A percentile compares a stretch with the other conserved stretches of the same genome.
Conservation (phyloP, 2,329 filamentous ascomycete species). For the Sporothrix luriei region DNA sequence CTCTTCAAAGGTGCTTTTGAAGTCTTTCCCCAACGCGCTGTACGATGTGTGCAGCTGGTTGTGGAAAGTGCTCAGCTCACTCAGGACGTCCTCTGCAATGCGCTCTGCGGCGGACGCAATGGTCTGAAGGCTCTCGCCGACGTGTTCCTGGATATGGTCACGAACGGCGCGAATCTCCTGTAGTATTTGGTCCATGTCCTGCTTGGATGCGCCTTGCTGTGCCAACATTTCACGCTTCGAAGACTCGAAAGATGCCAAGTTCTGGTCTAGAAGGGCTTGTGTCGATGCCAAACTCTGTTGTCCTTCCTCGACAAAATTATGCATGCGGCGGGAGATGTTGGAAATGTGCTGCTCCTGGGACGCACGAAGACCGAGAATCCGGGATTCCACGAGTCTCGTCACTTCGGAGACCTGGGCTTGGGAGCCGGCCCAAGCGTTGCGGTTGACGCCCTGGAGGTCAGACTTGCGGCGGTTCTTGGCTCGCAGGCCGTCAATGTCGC, state of each 20-base stretch:
- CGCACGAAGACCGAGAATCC: conserved; percentile 70
- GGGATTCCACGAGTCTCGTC: conserved; percentile 73
- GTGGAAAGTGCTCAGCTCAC: conserved; percentile 83
- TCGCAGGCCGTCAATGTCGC: conserved; percentile 78
- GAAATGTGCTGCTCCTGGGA: conserved; percentile 73
- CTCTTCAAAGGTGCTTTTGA: conserved; percentile 70
- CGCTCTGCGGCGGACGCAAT: conserved; percentile 82
- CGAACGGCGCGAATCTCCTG: conserved; percentile 90
- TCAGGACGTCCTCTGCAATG: conserved; percentile 86
- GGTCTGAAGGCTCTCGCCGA: conserved; percentile 80
- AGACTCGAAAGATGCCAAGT: conserved; percentile 66
- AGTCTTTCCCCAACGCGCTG: conserved; percentile 27
- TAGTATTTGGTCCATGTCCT: conserved; percentile 87
- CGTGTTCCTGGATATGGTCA: conserved; percentile 81
- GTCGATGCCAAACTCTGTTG: conserved; percentile 70
- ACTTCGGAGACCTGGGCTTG: conserved; percentile 75
- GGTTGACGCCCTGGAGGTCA: conserved; percentile 78
- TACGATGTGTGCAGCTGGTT: conserved; percentile 46
- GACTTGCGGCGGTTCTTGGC: conserved; percentile 86
- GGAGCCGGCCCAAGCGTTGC: conserved; percentile 74
- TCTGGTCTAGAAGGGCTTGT: conserved; percentile 69
- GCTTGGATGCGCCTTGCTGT: conserved; percentile 71
- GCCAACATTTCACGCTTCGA: conserved; percentile 57
- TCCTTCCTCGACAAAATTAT: conserved; percentile 74
- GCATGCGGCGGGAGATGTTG: conserved; percentile 70